Evolutionary conservation across 2,329 filamentous ascomycete species (phyloP).

Genomic region (Torrubiella hemipterigena): DNA sequence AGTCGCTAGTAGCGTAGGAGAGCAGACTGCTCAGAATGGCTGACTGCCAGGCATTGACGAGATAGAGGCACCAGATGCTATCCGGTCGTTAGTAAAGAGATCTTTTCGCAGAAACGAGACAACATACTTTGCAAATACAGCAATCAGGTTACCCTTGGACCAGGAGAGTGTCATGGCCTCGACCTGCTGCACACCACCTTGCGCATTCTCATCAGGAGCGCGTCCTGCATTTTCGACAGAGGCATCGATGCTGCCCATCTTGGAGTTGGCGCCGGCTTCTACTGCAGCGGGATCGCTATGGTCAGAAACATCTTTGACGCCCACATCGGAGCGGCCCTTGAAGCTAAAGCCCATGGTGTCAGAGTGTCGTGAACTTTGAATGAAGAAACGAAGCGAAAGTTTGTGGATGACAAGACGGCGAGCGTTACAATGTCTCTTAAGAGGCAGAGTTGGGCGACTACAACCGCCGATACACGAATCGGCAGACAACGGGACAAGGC

Average conservation of each 20-base stretch:
- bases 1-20: constrained; percentile 37
- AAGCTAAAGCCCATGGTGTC: too few relatives aligned
- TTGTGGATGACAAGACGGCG: too few relatives aligned
- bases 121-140: constrained; percentile 9
- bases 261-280: too few relatives aligned
- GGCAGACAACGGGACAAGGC: too few relatives aligned
- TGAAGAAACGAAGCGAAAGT: too few relatives aligned
- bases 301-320: too few relatives aligned
- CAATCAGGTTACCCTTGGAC: constrained; percentile 9
- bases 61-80: constrained; percentile 35
- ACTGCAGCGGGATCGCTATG: too few relatives aligned
- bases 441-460: too few relatives aligned
- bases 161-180: constrained; percentile 13
- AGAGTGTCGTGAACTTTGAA: too few relatives aligned
- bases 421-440: too few relatives aligned
- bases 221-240: background rate
- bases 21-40: constrained; percentile 27
- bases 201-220: constrained; percentile 6
- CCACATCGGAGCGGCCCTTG: too few relatives aligned
- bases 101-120: background rate
- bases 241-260: background rate
- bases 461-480: too few relatives aligned
- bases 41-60: constrained; percentile 35
- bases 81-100: background rate
- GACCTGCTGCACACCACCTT: constrained; percentile 12